phyloP scores from a whole-genome alignment of 2,329 filamentous ascomycete species.

The Aspergillus thermomutatus region DNA sequence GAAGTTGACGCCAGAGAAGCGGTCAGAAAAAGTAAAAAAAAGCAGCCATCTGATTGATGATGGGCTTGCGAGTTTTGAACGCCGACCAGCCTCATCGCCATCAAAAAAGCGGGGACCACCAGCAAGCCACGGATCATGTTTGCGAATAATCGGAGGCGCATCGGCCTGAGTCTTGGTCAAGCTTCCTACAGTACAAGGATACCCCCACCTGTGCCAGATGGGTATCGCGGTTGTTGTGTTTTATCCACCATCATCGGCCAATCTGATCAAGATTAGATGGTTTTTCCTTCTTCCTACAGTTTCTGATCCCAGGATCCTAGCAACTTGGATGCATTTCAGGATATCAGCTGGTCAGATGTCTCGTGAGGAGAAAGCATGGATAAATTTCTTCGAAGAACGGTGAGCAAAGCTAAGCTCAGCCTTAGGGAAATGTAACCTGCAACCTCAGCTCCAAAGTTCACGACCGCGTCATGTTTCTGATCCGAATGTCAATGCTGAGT shows the following conservation, averaged over 20 bases:
- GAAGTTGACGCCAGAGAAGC: constrained; percentile 8
- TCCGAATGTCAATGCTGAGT: not conserved
- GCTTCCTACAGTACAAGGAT: not conserved
- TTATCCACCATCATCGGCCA: not conserved
- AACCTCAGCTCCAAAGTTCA: not conserved
- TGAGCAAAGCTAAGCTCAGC: not conserved
- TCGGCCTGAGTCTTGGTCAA: not conserved
- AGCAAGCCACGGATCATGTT: not conserved
- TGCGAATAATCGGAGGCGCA: not conserved
- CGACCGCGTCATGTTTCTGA: no score
- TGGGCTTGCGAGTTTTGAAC: not conserved
- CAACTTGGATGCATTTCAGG: not conserved
- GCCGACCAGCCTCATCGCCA: not conserved
- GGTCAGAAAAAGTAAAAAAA: constrained; percentile 8
- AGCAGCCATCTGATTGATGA: not conserved
- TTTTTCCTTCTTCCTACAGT: not conserved
- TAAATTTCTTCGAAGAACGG: not conserved
- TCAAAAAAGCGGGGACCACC: not conserved
- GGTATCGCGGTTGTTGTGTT: not conserved
- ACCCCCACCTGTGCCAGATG: not conserved
- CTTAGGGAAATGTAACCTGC: not conserved
- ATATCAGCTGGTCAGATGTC: not conserved
- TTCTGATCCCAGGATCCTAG: not conserved
- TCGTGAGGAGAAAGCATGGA: not conserved
- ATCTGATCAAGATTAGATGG: not conserved